Conservation (phyloP, 257 asterid genomes). For the Solanum pinnatisectum region DNA sequence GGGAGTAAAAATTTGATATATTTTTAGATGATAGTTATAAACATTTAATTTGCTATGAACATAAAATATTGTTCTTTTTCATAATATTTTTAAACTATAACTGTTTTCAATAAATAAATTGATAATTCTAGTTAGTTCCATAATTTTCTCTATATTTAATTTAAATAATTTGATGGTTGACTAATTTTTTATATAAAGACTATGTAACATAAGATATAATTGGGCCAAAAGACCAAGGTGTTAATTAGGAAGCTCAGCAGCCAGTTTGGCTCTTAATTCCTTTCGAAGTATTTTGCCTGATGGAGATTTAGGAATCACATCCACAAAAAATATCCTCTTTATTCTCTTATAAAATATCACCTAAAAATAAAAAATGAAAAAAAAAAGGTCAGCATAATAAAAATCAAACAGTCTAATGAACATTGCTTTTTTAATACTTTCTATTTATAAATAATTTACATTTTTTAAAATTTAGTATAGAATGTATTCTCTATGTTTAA, state of each 20-base stretch:
- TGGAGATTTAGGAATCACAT: constrained; percentile 70
- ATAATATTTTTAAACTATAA: too few species aligned
- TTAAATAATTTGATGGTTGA: too few species aligned
- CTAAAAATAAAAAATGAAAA: constrained; percentile 15
- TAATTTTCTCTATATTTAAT: not conserved
- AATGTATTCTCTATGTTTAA: not conserved
- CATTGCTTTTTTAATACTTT: not conserved
- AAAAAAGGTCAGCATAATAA: not conserved
- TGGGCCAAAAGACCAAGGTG: not conserved
- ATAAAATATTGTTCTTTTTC: not conserved
- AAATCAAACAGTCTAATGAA: not conserved
- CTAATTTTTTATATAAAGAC: too few species aligned
- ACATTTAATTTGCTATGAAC: not conserved
- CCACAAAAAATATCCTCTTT: constrained; percentile 52
- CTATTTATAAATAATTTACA: not conserved
- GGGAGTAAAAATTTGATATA: not conserved
- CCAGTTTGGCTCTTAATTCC: constrained; percentile 70
- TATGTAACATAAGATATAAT: not conserved
- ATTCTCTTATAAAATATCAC: constrained; percentile 86
- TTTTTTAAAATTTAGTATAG: not conserved
- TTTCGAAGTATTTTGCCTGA: constrained; percentile 88
- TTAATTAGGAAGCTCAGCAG: constrained; percentile 16
- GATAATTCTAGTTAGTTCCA: too few species aligned
- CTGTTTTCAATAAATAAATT: too few species aligned
- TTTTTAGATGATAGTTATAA: not conserved